Evolutionary conservation across 139 green algal species (phyloP).

Genomic region (Micractinium conductrix): DNA sequence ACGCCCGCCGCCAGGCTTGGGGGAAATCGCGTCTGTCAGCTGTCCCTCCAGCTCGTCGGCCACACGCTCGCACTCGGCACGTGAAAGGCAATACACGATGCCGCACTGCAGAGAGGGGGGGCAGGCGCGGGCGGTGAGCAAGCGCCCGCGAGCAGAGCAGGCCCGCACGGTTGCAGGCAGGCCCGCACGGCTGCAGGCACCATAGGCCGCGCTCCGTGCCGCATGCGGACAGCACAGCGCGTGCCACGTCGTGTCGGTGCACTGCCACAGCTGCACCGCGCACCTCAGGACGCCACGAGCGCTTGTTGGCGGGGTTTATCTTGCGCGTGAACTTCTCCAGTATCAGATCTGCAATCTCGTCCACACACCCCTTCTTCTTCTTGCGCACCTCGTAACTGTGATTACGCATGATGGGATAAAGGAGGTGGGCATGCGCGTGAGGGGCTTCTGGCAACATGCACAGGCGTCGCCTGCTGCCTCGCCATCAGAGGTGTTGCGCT

Average conservation of each 20-base stretch:
- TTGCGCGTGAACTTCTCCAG: conserved; percentile 24
- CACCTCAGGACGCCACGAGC: conserved; percentile 28
- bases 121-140: neutral
- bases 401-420: no score
- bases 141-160: neutral
- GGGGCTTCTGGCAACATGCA: no score
- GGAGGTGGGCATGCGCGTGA: no score
- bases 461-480: no score
- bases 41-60: conserved; percentile 62
- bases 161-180: neutral
- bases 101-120: conserved; percentile 67
- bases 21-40: conserved; percentile 25
- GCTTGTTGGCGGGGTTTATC: conserved; percentile 1
- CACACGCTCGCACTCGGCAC: conserved; percentile 84
- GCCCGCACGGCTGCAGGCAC: neutral
- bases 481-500: no score
- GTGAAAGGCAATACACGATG: conserved; percentile 95
- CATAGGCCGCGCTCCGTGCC: no score
- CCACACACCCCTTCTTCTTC: conserved; percentile 71
- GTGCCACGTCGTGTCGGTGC: neutral
- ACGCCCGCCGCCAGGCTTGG: conserved; percentile 11
- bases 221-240: no score
- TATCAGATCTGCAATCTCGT: conserved; percentile 61
- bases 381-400: conserved; percentile 88
- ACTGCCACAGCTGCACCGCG: neutral